Base-by-base conservation (phyloP, 2,329 filamentous ascomycete genomes). In the Trichoderma asperellum region DNA sequence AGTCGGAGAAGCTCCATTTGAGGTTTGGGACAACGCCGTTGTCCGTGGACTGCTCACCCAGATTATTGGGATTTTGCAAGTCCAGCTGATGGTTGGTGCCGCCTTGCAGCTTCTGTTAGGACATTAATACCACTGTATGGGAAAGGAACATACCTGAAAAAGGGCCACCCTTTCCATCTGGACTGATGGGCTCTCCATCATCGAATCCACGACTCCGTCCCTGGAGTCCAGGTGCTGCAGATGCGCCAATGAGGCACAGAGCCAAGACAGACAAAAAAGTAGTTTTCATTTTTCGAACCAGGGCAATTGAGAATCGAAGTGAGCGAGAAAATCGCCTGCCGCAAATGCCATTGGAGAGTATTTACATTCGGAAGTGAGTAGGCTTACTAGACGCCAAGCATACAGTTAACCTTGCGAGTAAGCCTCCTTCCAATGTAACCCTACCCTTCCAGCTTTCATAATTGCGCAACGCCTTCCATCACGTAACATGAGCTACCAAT, bases 1-100 rank as follows among this genome's bases (percentile, higher is more conserved):
- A 91, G 76, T 91, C 87, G 0, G 88, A 90, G 78, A 92, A 91
- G 65, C 87, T 86, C 89, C 89, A 87, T 76, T 91, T 91, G 73
- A 91, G 80, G 74, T 91, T 92, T 0, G 87, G 86, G 0, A 92
- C 89, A 12, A 85, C 80, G 18, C 89, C 90, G 59, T 82, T 83
- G 75, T 92, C 89, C 1, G 89, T 91, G 18, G 83, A 80, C 73
- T 90, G 85, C 58, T 83, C 82, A 16, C 87, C 88, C 0, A 92
- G 83, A 73, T 89, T 88, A 71, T 88, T 86, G 0, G 89, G 89
- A 73, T 91, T 91, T 71, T 88, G 83, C 2, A 87, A 77, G 73
- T 91, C 89, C 29, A 91, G 77, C 62, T 83, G 79, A 60, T 84
- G 81, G 75, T 92, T 89, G 27, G 89, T 91, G 34, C 88, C 89